Conservation (phyloP, 2,329 filamentous ascomycete genomes). For the Beauveria rudraprayagi region DNA sequence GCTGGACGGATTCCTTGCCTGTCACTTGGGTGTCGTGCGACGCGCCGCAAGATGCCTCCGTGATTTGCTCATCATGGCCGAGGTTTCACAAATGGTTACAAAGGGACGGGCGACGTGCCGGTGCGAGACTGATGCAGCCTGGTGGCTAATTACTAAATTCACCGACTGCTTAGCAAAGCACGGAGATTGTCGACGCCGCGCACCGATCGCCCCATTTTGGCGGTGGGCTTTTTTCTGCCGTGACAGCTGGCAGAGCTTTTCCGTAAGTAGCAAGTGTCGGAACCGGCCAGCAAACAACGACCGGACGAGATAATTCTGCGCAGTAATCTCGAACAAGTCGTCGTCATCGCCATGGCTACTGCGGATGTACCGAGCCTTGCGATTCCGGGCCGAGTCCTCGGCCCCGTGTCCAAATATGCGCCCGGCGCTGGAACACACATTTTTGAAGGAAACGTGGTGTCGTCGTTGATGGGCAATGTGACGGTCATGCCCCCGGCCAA, state of each 20-base stretch:
- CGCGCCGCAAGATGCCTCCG: background rate
- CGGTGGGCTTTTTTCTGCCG: conserved; percentile 5
- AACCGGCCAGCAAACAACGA: background rate
- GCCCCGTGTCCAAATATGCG: conserved; percentile 54
- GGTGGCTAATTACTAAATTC: too few species aligned
- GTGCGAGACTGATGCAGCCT: too few species aligned
- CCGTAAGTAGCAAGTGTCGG: background rate
- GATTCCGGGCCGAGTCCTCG: conserved; percentile 76
- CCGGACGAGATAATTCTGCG: background rate
- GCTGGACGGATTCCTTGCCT: background rate
- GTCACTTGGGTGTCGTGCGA: background rate
- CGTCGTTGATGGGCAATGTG: conserved; percentile 73
- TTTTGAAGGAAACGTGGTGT: conserved; percentile 64
- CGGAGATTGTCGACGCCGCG: background rate
- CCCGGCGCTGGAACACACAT: conserved; percentile 82
- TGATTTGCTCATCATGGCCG: background rate
- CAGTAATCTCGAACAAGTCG: background rate
- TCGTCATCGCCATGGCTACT: conserved; percentile 22
- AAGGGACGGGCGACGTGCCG: background rate
- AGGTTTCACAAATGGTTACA: background rate
- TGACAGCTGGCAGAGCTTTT: conserved; percentile 3
- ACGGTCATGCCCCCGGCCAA: conserved; percentile 41
- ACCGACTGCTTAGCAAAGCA: conserved; percentile 6
- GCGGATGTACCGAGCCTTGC: conserved; percentile 46
- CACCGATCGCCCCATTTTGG: background rate